These are phyloP conservation scores for Aspergillus udagawae DNA, from an alignment of 2,329 filamentous ascomycete genomes.

Conservation along the genomic window DNA sequence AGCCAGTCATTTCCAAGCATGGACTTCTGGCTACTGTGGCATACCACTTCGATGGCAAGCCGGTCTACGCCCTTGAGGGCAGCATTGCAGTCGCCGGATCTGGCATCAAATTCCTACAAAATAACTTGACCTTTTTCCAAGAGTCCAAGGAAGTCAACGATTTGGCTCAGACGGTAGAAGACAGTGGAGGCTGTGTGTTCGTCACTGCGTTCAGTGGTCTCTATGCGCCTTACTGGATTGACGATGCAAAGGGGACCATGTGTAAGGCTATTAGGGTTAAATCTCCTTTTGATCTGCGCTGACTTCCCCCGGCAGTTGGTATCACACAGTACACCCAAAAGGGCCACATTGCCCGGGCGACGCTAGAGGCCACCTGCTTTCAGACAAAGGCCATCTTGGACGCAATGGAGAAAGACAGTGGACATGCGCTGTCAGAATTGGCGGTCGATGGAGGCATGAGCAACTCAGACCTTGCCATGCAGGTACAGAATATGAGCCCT, in stretches of 20 bases:
- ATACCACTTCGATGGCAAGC: constrained; percentile 70
- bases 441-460: constrained; percentile 87
- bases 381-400: constrained; percentile 91
- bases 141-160: constrained; percentile 60
- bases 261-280: constrained; percentile 45
- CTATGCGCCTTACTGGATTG: constrained; percentile 92
- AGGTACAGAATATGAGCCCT: constrained; percentile 41
- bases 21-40: constrained; percentile 81
- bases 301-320: constrained; percentile 52
- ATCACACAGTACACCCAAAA: constrained; percentile 81
- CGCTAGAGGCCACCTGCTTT: constrained; percentile 85
- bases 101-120: constrained; percentile 70
- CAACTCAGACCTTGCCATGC: constrained; percentile 85
- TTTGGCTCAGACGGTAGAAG: constrained; percentile 59
- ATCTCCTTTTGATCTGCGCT: not conserved
- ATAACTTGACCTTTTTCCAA: constrained; percentile 60
- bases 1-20: constrained; percentile 78
- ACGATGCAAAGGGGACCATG: constrained; percentile 85
- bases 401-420: constrained; percentile 84
- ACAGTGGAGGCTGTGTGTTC: constrained; percentile 81
- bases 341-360: constrained; percentile 83
- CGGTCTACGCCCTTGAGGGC: constrained; percentile 77
- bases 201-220: constrained; percentile 89
- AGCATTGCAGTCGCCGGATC: constrained; percentile 79
- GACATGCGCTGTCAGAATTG: constrained; percentile 69